Conservation (phyloP, 208 protist genomes). For the Acanthamoeba lenticulata region DNA sequence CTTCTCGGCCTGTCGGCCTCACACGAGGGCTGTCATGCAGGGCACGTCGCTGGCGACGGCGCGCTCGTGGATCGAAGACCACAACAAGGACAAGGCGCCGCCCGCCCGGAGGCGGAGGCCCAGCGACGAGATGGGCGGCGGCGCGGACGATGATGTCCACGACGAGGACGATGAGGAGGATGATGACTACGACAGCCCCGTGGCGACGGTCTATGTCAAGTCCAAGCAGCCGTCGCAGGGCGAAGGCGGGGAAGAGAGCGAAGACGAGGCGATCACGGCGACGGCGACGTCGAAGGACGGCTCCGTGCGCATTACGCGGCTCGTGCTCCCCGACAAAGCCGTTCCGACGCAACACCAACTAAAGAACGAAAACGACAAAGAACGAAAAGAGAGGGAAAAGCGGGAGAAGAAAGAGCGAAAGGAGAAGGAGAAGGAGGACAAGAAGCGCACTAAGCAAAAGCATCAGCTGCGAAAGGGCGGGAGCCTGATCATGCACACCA, state of each 20-base stretch:
- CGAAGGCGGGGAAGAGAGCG: neutral
- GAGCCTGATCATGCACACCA: neutral
- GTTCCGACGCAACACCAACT: neutral
- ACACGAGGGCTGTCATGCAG: neutral
- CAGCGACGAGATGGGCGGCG: neutral
- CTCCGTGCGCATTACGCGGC: neutral
- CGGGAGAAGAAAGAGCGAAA: constrained; percentile 4
- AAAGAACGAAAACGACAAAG: neutral
- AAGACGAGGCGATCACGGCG: neutral
- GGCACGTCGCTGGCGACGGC: neutral
- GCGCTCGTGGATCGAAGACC: neutral
- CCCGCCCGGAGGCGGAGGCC: neutral
- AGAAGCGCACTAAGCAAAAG: neutral
- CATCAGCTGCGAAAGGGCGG: neutral
- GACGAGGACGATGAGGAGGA: neutral
- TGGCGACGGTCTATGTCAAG: neutral
- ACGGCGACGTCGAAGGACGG: neutral
- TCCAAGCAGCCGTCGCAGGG: neutral
- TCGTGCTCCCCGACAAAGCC: neutral
- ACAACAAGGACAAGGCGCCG: neutral
- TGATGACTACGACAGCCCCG: neutral
- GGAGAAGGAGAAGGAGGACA: neutral
- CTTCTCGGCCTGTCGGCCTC: too few species aligned
- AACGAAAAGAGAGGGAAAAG: constrained; percentile 21
- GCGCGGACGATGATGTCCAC: neutral